These are phyloP conservation scores for Mucor lusitanicus DNA, from an alignment of 371 early-diverging fungal genomes.

Conservation along the genomic window DNA sequence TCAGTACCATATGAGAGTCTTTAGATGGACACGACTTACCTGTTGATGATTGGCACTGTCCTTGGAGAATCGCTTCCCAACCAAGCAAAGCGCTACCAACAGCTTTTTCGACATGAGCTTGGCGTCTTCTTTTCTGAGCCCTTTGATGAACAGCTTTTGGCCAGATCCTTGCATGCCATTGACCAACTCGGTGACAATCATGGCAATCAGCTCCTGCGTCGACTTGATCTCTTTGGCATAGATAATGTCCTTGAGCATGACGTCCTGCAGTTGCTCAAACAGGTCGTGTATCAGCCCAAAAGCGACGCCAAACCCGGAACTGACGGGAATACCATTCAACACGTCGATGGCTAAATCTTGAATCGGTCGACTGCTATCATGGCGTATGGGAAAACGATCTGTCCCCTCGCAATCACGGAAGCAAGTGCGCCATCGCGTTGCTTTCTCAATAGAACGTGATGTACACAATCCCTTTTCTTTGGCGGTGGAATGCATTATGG, in stretches of 20 bases:
- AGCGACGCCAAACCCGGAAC: slow-evolving; percentile 28
- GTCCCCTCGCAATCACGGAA: slow-evolving; percentile 38
- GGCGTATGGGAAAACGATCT: slow-evolving; percentile 22
- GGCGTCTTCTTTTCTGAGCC: slow-evolving; percentile 9
- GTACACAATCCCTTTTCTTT: slow-evolving; percentile 14
- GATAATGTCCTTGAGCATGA: slow-evolving; percentile 15
- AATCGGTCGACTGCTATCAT: slow-evolving; percentile 18
- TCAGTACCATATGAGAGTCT: no score
- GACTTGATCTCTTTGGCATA: background rate
- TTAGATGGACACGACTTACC: no score
- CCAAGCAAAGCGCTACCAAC: slow-evolving; percentile 29
- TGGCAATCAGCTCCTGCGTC: slow-evolving; percentile 11
- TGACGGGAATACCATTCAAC: slow-evolving; percentile 25
- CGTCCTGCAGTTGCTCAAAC: slow-evolving; percentile 22
- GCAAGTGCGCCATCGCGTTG: slow-evolving; percentile 39
- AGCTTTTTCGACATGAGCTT: slow-evolving; percentile 32
- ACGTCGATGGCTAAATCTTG: slow-evolving; percentile 29
- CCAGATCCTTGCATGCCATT: slow-evolving; percentile 12
- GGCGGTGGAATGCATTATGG: slow-evolving; percentile 9
- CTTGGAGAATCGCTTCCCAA: slow-evolving; percentile 30
- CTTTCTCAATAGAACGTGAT: slow-evolving; percentile 23
- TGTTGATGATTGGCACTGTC: slow-evolving; percentile 16
- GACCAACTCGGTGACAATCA: slow-evolving; percentile 12
- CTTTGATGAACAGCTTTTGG: slow-evolving; percentile 18
- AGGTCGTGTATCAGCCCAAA: slow-evolving; percentile 26